phyloP scores from a whole-genome alignment of 2,329 filamentous ascomycete genomes.

The Coccinonectria pachysandricola region DNA sequence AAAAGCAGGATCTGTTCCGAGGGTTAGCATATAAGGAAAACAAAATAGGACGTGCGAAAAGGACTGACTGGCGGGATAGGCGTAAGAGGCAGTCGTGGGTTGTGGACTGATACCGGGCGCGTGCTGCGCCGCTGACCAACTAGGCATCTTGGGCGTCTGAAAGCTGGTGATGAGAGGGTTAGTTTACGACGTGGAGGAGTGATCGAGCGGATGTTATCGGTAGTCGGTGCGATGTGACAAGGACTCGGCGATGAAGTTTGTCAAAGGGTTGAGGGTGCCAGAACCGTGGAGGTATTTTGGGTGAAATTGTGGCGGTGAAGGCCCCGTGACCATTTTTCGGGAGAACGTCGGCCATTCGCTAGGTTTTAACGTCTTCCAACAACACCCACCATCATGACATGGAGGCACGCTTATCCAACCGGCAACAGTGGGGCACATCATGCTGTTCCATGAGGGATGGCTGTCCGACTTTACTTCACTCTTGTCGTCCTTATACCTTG shows the following conservation, averaged over 20 bases:
- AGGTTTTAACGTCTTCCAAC: too few species aligned
- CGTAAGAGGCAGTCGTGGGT: constrained; percentile 24
- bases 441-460: too few species aligned
- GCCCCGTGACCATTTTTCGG: constrained; percentile 16
- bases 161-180: constrained; percentile 13
- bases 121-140: constrained; percentile 27
- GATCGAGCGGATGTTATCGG: too few species aligned
- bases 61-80: constrained; percentile 30
- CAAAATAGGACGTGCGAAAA: constrained; percentile 1
- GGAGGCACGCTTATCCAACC: too few species aligned
- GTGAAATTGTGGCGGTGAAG: constrained; percentile 17
- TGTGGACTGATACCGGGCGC: constrained; percentile 32
- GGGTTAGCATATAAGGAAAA: constrained; percentile 13
- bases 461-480: too few species aligned
- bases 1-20: constrained; percentile 41
- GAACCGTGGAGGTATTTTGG: constrained; percentile 16
- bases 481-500: too few species aligned
- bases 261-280: constrained; percentile 6
- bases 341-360: constrained; percentile 9
- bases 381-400: too few species aligned
- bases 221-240: too few species aligned
- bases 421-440: too few species aligned
- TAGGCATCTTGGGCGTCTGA: constrained; percentile 23
- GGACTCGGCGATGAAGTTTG: too few species aligned
- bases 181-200: constrained; percentile 14